These are phyloP conservation scores for Sclerotinia borealis DNA, from an alignment of 2,329 filamentous ascomycete genomes.

Conservation along the genomic window DNA sequence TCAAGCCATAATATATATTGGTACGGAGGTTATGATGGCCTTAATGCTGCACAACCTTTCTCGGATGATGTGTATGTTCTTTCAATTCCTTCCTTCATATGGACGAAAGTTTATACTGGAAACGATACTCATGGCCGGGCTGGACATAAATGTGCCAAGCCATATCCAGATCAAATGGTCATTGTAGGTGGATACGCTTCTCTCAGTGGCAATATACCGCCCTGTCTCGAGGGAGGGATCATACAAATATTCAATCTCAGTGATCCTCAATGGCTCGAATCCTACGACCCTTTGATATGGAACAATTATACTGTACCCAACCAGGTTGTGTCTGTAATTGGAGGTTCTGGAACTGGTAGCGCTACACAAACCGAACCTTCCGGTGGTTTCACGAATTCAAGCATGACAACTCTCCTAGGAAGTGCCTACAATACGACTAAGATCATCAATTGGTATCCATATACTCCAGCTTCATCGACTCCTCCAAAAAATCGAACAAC, in stretches of 20 bases:
- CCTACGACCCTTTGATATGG: conserved; percentile 60
- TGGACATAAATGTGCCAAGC: conserved; percentile 63
- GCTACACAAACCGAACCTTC: conserved; percentile 61
- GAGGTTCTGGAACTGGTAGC: conserved; percentile 52
- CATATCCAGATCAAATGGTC: conserved; percentile 66
- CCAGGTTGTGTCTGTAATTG: conserved; percentile 53
- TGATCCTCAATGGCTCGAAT: conserved; percentile 59
- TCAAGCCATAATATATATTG: conserved; percentile 74
- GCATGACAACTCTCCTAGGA: conserved; percentile 48
- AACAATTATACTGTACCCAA: conserved; percentile 62
- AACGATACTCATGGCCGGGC: conserved; percentile 50
- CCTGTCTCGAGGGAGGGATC: conserved; percentile 46
- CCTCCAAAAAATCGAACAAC: conserved; percentile 14
- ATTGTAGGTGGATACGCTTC: conserved; percentile 59
- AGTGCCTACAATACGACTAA: conserved; percentile 50
- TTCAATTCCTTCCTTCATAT: conserved; percentile 65
- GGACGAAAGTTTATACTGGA: conserved; percentile 56
- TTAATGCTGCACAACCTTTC: conserved; percentile 42
- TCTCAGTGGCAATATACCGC: conserved; percentile 21
- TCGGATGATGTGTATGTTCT: conserved; percentile 71
- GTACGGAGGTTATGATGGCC: conserved; percentile 64
- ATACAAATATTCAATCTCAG: conserved; percentile 69
- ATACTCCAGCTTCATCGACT: conserved; percentile 32
- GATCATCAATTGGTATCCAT: conserved; percentile 57
- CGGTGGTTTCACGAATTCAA: conserved; percentile 46